These are phyloP conservation scores for Eleusine coracana DNA, from an alignment of 176 grass and related monocot species.

Conservation along the genomic window DNA sequence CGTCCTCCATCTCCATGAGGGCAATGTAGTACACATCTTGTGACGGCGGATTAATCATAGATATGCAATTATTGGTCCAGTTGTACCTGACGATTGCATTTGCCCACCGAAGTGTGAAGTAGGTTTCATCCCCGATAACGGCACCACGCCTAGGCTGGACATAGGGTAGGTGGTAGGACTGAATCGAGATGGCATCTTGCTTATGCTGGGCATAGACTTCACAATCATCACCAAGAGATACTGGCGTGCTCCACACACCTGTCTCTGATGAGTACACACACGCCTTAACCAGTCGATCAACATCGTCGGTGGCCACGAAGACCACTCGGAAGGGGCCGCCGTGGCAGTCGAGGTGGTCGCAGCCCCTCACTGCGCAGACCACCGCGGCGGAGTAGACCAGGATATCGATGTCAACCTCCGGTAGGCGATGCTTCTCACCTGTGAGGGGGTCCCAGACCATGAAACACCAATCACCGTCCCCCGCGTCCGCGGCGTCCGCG, in stretches of 20 bases:
- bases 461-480: background rate
- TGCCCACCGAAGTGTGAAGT: background rate
- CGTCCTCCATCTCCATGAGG: conserved; percentile 8
- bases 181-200: background rate
- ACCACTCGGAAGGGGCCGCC: background rate
- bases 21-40: background rate
- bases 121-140: background rate
- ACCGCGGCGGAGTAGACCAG: background rate
- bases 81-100: background rate
- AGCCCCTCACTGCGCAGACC: background rate
- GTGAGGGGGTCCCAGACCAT: background rate
- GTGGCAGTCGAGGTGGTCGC: background rate
- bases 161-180: background rate
- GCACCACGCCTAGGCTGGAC: background rate
- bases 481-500: too few relatives aligned
- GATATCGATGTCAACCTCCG: background rate
- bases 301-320: background rate
- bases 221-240: background rate
- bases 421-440: background rate
- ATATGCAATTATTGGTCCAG: background rate
- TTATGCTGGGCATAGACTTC: background rate
- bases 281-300: background rate
- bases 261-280: background rate
- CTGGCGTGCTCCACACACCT: background rate
- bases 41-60: background rate